phyloP scores from a whole-genome alignment of 257 asterid species.

The Solanum lycopersicoides region DNA sequence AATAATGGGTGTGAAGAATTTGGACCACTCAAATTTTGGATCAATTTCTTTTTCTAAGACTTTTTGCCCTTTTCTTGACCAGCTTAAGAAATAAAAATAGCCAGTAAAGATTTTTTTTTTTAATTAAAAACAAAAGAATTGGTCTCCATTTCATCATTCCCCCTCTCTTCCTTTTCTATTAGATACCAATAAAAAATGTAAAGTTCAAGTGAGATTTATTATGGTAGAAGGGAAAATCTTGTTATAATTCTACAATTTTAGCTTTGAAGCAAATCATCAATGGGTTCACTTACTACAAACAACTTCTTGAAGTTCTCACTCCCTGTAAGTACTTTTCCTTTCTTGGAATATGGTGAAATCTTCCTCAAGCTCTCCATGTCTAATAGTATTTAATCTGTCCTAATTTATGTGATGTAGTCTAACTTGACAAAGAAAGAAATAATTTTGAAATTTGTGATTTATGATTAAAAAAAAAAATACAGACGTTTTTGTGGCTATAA shows the following conservation, averaged over 20 bases:
- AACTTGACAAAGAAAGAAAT: background rate
- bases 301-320: background rate
- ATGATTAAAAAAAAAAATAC: too few relatives aligned
- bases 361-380: background rate
- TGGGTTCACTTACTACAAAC: background rate
- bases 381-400: rapidly evolving
- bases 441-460: too few relatives aligned
- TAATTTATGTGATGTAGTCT: too few relatives aligned
- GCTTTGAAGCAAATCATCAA: background rate
- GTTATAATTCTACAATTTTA: background rate
- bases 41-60: background rate
- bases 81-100: background rate
- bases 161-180: background rate
- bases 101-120: background rate
- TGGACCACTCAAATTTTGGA: background rate
- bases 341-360: background rate
- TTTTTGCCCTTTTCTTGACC: background rate
- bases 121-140: background rate
- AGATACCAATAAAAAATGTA: background rate
- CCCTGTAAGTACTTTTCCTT: background rate
- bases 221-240: background rate
- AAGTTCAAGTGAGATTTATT: background rate
- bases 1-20: background rate
- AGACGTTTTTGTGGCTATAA: background rate
- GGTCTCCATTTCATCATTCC: background rate